Conservation (phyloP, 371 early-diverging fungal species). For the Actinomucor elegans region DNA sequence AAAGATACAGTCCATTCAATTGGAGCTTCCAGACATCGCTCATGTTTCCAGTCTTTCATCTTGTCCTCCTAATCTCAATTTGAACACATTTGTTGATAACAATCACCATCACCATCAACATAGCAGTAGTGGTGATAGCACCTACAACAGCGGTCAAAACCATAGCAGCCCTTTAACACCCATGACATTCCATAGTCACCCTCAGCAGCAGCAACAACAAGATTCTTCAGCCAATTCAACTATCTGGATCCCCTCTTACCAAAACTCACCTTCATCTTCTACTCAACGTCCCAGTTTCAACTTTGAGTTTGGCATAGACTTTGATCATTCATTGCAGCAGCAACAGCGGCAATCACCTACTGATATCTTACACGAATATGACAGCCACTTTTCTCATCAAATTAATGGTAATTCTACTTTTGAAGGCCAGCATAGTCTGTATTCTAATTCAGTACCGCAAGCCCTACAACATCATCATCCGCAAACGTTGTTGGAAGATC, state of each 20-base stretch:
- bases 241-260: neutral
- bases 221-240: neutral
- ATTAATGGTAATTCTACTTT: neutral
- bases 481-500: no score
- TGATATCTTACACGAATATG: slow-evolving; percentile 9
- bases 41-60: no score
- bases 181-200: neutral
- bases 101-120: no score
- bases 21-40: no score
- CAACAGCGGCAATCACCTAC: slow-evolving; percentile 4
- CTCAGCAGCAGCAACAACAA: neutral
- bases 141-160: no score
- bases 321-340: neutral
- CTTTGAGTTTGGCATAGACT: slow-evolving; percentile 5
- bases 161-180: no score
- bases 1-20: no score
- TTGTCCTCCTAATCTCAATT: no score
- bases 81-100: no score
- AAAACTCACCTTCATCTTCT: neutral
- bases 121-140: no score
- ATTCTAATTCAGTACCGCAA: neutral
- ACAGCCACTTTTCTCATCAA: neutral
- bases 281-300: neutral
- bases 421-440: neutral
- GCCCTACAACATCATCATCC: neutral